Evolutionary conservation across 768 basidiomycete genomes (phyloP), one percentile per base, ranked within the genome.

Genomic region (Daedaleopsis sinensis): DNA sequence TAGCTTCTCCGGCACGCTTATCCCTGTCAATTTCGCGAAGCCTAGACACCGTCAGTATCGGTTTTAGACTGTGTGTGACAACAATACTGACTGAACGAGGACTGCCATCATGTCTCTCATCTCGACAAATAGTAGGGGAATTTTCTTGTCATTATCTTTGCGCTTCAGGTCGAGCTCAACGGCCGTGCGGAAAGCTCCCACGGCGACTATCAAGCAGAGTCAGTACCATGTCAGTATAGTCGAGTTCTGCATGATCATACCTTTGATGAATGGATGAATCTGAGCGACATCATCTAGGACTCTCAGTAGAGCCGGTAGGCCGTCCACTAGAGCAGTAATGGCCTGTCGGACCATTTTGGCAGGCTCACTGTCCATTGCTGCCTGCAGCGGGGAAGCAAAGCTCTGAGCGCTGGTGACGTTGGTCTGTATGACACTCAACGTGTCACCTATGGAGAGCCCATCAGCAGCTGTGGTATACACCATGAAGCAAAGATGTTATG

Each of bases 31-130:
- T 49, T 6, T 49, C 21, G 5, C 47, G 37, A 71, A 66, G 16
- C 68, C 66, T 5, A n/a, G 4, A 16, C 37, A 5, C 15, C 21
- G 44, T 43, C 13, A 19, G 10, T 18, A 16, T 27, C 32, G 32
- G 10, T 1, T 11, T 10, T 5, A 1, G 11, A n/a, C 18, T 21
- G n/a, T 12, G 15, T n/a, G 11, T 18, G 8, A 11, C 32, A 18
- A 16, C 6, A n/a, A n/a, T 7, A 61, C 80, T 9, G 55, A 80
- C 81, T 82, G 76, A 21, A 82, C 73, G 18, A 84, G 76, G 1
- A 74, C 73, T 16, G 68, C 59, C 77, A 85, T 81, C 74, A 81
- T 76, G 53, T 83, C 77, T 58, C 76, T 77, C 82, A 85, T 85
- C 62, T 81, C 77, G 11, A 79, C 70, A 38, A 80, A 79, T 5